Base-by-base conservation (phyloP, 768 basidiomycete species). In the Dioszegia crocea region DNA sequence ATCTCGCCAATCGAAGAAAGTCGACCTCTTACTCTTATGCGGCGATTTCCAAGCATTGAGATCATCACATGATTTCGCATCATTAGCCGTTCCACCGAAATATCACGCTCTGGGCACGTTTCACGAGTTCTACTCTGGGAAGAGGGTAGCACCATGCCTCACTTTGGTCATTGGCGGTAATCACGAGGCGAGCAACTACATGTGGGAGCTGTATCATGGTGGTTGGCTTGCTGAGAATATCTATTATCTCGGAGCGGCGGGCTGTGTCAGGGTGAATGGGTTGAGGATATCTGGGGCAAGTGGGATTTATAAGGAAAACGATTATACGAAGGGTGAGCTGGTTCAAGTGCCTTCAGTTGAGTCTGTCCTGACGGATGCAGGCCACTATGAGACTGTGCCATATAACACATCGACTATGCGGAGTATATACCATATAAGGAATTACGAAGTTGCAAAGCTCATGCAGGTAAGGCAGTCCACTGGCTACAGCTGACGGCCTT, bases 131-230 rank as follows among this genome's bases (percentile, higher is more conserved):
- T 97, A 99, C 71, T 86, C 84, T 0, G 90, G 91, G 0, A 81
- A 87, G 71, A 85, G 81, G 69, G 78, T 65, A n/a, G 92, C 94
- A 1, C 91, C 93, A 0, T 76, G 94, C 3, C 77, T 94, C 74
- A 99, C 96, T 0, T 80, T 99, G 12, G 85, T 98, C 48, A 96
- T 98, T 69, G 96, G 96, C 16, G 96, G 96, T 9, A 98, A 98
- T 73, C 96, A 98, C 75, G 96, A 98, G 78, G 91, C 91, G 1
- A 92, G 89, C 21, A 96, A 92, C 66, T 96, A 97, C 72, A 81
- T 98, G 79, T 93, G 90, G 87, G 96, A 99, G 76, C 78, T 96
- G 89, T 97, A 91, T 76, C 89, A 98, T 67, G 93, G 94, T 17
- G 94, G 92, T 5, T 98, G 94, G 93, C 78, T 98, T 11, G 96